Conservation (phyloP, 2,329 filamentous ascomycete species). For the Nigrograna mackinnonii region DNA sequence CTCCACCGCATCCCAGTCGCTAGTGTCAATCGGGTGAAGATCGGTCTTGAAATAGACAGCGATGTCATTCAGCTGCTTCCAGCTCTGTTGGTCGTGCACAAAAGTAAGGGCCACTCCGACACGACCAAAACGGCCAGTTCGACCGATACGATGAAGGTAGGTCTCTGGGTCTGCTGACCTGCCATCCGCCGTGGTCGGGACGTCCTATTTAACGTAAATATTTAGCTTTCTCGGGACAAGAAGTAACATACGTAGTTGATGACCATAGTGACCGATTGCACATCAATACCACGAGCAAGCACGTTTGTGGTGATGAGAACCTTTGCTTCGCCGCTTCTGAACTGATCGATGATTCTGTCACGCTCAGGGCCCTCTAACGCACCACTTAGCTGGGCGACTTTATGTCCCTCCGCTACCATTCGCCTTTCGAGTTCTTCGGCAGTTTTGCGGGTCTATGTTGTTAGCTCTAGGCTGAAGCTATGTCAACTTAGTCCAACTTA, state of each 20-base stretch:
- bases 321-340: conserved; percentile 85
- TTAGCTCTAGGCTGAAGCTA: conserved; percentile 6
- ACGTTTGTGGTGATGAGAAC: conserved; percentile 98
- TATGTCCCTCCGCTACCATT: conserved; percentile 88
- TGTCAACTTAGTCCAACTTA: conserved; percentile 50
- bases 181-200: conserved; percentile 61
- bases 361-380: conserved; percentile 82
- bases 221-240: background rate
- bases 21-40: conserved; percentile 77
- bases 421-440: conserved; percentile 82
- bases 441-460: conserved; percentile 74
- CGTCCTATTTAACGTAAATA: conserved; percentile 51
- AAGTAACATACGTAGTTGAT: conserved; percentile 76
- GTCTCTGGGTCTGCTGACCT: conserved; percentile 81
- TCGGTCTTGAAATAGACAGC: conserved; percentile 78
- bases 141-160: conserved; percentile 96
- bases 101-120: conserved; percentile 96
- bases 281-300: conserved; percentile 90
- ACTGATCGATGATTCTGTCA: conserved; percentile 82
- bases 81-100: conserved; percentile 84
- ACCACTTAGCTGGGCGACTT: conserved; percentile 86
- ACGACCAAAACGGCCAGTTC: conserved; percentile 94
- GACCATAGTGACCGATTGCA: conserved; percentile 92
- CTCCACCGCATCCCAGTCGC: conserved; percentile 92
- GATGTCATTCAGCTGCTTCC: conserved; percentile 77